phyloP scores from a whole-genome alignment of 2,329 filamentous ascomycete genomes.

The Nemania diffusa region DNA sequence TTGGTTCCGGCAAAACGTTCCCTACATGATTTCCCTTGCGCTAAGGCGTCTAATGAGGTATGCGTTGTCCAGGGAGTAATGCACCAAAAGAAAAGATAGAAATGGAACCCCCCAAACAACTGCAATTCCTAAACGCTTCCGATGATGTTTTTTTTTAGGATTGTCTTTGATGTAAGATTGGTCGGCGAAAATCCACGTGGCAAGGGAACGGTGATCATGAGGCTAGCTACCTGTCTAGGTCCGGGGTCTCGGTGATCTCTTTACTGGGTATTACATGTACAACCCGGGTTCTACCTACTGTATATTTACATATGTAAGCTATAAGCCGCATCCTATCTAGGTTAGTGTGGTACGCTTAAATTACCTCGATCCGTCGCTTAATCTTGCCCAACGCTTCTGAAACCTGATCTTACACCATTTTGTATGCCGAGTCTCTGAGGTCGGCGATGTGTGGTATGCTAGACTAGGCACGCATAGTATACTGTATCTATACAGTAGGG shows the following conservation, averaged over 20 bases:
- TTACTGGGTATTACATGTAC: not conserved
- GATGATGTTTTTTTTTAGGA: not conserved
- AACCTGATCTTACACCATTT: not conserved
- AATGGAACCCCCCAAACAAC: constrained; percentile 1
- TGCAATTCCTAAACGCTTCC: constrained; percentile 1
- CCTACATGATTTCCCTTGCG: not conserved
- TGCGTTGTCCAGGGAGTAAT: constrained; percentile 4
- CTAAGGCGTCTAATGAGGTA: constrained; percentile 8
- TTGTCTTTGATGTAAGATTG: constrained; percentile 7
- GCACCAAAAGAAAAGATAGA: constrained; percentile 17
- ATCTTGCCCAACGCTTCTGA: constrained; percentile 16
- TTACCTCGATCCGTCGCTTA: constrained; percentile 13
- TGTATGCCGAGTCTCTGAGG: constrained; percentile 13
- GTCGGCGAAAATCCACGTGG: constrained; percentile 28
- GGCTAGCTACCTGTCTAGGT: not conserved
- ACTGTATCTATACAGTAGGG: too few relatives aligned
- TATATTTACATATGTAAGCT: too few relatives aligned
- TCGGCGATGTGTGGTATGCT: constrained; percentile 19
- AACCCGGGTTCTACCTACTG: too few relatives aligned
- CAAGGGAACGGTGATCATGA: constrained; percentile 22
- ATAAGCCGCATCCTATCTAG: not conserved
- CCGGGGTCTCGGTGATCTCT: constrained; percentile 24
- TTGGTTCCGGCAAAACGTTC: constrained; percentile 26
- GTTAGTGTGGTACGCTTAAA: not conserved
- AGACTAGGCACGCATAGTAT: too few relatives aligned